phyloP scores from a whole-genome alignment of 176 grass and related monocot genomes.

The Zoysia japonica region DNA sequence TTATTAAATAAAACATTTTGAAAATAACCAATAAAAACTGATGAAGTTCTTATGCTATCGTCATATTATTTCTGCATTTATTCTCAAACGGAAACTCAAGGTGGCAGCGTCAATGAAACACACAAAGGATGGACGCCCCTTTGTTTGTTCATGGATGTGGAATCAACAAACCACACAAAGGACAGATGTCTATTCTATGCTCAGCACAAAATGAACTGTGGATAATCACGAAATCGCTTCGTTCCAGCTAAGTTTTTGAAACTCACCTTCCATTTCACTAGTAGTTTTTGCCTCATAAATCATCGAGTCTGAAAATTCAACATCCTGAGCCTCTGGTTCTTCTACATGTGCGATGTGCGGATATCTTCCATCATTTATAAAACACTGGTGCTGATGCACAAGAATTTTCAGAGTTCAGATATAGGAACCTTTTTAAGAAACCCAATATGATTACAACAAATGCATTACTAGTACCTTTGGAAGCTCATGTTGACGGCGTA shows the following conservation, averaged over 20 bases:
- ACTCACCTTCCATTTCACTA: conserved; percentile 84
- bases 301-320: conserved; percentile 61
- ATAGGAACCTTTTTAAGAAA: conserved; percentile 30
- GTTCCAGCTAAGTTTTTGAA: conserved; percentile 3
- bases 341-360: conserved; percentile 78
- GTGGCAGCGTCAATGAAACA: neutral
- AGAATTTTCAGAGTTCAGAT: conserved; percentile 43
- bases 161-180: neutral
- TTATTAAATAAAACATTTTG: conserved; percentile 11
- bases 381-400: conserved; percentile 59
- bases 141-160: neutral
- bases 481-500: conserved; percentile 70
- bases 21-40: neutral
- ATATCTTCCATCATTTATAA: conserved; percentile 63
- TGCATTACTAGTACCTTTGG: conserved; percentile 78
- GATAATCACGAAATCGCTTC: neutral
- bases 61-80: neutral
- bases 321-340: conserved; percentile 49
- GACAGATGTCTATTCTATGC: neutral
- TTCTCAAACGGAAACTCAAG: neutral
- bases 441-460: conserved; percentile 1
- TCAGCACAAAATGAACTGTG: neutral
- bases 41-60: neutral
- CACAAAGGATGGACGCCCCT: neutral
- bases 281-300: conserved; percentile 59